Percentiles rank a stretch among this genome's conserved stretches.
phyloP scores from a whole-genome alignment of 2,329 filamentous ascomycete species.

The Apiospora rasikravindrae region DNA sequence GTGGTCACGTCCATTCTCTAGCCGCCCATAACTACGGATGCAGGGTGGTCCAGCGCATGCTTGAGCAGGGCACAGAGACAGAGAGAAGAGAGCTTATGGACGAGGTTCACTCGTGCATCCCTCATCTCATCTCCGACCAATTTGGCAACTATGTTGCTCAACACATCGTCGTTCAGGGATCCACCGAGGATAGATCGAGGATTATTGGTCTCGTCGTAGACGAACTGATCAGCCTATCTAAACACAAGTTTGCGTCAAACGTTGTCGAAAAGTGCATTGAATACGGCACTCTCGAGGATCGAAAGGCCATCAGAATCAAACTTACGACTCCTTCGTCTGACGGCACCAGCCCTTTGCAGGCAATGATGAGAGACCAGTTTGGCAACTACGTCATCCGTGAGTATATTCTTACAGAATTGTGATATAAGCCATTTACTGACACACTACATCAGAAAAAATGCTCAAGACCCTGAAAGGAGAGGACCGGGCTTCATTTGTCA shows the following conservation, averaged over 20 bases:
- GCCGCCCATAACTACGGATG: conserved; percentile 86
- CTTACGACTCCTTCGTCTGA: conserved; percentile 65
- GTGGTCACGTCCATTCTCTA: conserved; percentile 73
- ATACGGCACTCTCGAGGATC: conserved; percentile 71
- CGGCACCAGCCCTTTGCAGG: conserved; percentile 72
- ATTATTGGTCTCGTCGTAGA: conserved; percentile 77
- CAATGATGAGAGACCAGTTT: conserved; percentile 87
- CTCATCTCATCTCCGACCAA: conserved; percentile 79
- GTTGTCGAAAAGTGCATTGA: conserved; percentile 94
- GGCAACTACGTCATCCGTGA: conserved; percentile 97
- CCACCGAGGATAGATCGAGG: conserved; percentile 70
- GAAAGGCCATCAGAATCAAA: conserved; percentile 68
- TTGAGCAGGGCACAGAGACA: conserved; percentile 78
- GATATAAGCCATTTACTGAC: not conserved
- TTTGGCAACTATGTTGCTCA: conserved; percentile 98
- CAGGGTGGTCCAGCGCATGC: conserved; percentile 88
- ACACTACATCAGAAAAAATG: conserved; percentile 71
- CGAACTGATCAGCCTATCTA: conserved; percentile 77
- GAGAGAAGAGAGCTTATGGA: conserved; percentile 75
- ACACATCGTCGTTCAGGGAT: conserved; percentile 83
- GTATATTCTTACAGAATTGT: conserved; percentile 44
- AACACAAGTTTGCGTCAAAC: conserved; percentile 96
- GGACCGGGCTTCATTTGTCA: conserved; percentile 60
- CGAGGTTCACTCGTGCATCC: conserved; percentile 77
- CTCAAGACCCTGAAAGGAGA: conserved; percentile 65